phyloP scores from a whole-genome alignment of 2,329 filamentous ascomycete genomes.

The Alternaria arbusti region DNA sequence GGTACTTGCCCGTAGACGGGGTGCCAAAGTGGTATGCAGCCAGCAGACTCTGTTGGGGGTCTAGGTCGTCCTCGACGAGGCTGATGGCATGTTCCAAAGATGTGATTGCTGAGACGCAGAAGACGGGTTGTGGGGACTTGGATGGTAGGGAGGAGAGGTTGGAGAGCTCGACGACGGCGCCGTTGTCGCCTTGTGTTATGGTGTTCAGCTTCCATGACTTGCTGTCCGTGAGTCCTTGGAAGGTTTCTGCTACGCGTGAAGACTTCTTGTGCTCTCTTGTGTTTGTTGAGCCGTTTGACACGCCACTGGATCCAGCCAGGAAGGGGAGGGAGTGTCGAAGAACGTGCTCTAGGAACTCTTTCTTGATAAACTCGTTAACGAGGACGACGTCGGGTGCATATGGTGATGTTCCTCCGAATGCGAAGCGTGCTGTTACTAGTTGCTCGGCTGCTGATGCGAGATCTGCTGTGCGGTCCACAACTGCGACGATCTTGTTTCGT shows the following conservation, averaged over 20 bases:
- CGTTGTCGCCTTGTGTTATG: slow-evolving; percentile 33
- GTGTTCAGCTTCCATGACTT: slow-evolving; percentile 28
- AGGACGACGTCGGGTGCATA: slow-evolving; percentile 69
- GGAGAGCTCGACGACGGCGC: slow-evolving; percentile 35
- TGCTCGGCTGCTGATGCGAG: slow-evolving; percentile 60
- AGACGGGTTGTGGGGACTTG: slow-evolving; percentile 53
- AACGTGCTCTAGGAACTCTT: slow-evolving; percentile 60
- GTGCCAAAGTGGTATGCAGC: slow-evolving; percentile 62
- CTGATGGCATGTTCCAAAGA: slow-evolving; percentile 64
- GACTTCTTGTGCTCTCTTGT: slow-evolving; percentile 15
- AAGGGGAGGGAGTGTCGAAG: slow-evolving; percentile 48
- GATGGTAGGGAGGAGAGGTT: slow-evolving; percentile 27
- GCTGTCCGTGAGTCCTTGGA: slow-evolving; percentile 17
- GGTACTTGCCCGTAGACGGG: slow-evolving; percentile 62
- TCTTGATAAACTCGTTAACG: slow-evolving; percentile 68
- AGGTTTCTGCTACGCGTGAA: slow-evolving; percentile 6
- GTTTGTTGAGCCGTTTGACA: slow-evolving; percentile 17
- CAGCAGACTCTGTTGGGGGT: slow-evolving; percentile 35
- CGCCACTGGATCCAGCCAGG: slow-evolving; percentile 20
- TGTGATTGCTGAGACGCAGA: slow-evolving; percentile 56
- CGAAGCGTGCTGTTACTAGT: slow-evolving; percentile 61
- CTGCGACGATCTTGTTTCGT: slow-evolving; percentile 54
- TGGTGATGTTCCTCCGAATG: slow-evolving; percentile 62
- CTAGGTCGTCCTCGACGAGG: slow-evolving; percentile 47
- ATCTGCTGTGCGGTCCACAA: slow-evolving; percentile 68